Evolutionary conservation across 2,329 filamentous ascomycete species (phyloP).

Genomic region (Tolypocladium endophyticum): DNA sequence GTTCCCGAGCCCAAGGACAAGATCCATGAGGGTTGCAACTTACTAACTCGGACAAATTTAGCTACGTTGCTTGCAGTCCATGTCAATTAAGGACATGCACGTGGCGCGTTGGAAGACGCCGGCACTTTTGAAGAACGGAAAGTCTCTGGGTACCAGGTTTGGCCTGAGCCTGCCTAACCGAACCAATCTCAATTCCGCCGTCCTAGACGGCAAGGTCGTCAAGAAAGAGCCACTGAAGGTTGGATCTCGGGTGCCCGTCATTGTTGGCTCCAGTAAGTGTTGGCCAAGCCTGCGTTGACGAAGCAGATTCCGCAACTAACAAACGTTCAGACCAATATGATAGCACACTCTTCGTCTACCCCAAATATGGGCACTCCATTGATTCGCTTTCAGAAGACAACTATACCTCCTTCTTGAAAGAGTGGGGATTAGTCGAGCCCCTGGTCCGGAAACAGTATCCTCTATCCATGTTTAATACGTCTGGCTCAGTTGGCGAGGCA

Average conservation of each 20-base stretch:
- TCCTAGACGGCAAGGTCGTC: background rate
- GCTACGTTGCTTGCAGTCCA: background rate
- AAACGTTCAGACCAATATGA: background rate
- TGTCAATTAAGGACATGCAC: background rate
- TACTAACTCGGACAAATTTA: background rate
- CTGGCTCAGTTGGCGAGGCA: background rate
- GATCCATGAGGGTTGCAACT: background rate
- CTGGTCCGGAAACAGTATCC: background rate
- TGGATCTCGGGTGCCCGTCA: background rate
- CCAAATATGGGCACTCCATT: background rate
- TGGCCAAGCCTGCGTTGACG: background rate
- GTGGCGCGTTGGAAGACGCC: background rate
- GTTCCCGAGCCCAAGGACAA: background rate
- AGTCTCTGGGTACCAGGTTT: background rate
- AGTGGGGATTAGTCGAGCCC: background rate
- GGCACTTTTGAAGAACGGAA: background rate
- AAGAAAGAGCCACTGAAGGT: background rate
- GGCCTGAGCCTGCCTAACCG: background rate
- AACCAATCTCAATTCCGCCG: background rate
- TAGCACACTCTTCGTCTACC: background rate
- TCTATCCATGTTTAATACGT: background rate
- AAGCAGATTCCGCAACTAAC: background rate
- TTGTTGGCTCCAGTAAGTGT: background rate
- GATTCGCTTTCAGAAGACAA: background rate
- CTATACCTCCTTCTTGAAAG: background rate